phyloP scores from a whole-genome alignment of 345 rosid species.

The Alliaria petiolata region DNA sequence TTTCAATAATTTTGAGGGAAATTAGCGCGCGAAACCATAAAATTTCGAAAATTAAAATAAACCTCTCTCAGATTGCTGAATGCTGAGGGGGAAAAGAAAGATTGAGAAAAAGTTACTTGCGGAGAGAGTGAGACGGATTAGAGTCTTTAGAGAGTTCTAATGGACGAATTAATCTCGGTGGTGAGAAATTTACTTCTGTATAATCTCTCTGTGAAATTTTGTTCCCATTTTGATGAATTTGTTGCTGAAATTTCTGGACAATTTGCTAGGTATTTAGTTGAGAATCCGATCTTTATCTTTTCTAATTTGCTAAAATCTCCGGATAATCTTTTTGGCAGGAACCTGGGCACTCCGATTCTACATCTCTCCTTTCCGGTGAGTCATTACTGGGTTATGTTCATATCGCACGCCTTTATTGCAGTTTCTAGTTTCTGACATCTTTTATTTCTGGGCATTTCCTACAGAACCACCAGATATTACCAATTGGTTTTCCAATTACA shows the following conservation, averaged over 20 bases:
- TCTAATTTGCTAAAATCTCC: neutral
- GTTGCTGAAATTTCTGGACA: neutral
- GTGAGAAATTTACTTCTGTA: neutral
- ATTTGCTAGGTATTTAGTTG: neutral
- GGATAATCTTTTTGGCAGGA: neutral
- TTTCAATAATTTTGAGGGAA: neutral
- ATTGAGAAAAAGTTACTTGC: neutral
- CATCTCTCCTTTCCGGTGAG: conserved; percentile 22
- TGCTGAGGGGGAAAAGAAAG: neutral
- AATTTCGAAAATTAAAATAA: neutral
- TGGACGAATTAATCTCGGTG: neutral
- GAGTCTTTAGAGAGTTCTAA: neutral
- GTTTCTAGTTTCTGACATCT: neutral
- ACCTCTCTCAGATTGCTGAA: conserved; percentile 12
- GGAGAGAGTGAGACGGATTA: neutral
- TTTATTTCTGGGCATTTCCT: neutral
- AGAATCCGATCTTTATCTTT: neutral
- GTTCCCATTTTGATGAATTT: neutral
- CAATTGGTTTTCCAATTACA: conserved; percentile 64
- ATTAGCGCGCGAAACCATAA: conserved; percentile 10
- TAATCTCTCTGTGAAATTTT: neutral
- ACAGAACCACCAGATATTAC: conserved; percentile 59
- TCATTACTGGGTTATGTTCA: neutral
- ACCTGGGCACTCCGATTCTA: conserved; percentile 16
- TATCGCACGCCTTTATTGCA: neutral